phyloP scores from a whole-genome alignment of 192 early-diverging fungal species.

The Allomyces arbusculus region DNA sequence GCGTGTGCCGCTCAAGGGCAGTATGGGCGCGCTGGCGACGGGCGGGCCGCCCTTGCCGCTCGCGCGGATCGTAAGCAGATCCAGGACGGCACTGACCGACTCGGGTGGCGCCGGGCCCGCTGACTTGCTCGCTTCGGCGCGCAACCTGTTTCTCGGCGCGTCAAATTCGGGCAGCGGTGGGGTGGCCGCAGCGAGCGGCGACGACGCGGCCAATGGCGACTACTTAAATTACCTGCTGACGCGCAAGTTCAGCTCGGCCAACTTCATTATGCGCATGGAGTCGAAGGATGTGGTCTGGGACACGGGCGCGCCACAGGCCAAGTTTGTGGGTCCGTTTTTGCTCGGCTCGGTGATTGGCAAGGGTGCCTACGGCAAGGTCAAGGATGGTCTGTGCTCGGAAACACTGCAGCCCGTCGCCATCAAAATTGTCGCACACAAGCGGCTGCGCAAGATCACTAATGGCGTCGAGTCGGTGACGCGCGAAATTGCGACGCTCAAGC shows the following conservation, averaged over 20 bases:
- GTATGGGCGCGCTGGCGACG: neutral
- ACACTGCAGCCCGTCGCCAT: constrained; percentile 34
- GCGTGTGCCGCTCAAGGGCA: neutral
- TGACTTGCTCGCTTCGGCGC: neutral
- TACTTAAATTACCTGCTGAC: constrained; percentile 29
- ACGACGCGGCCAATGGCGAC: constrained; percentile 26
- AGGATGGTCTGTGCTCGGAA: constrained; percentile 31
- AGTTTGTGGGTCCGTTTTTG: constrained; percentile 31
- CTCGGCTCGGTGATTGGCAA: constrained; percentile 37
- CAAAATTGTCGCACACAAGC: constrained; percentile 34
- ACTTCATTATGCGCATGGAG: constrained; percentile 40
- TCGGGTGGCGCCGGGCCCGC: neutral
- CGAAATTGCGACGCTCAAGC: constrained; percentile 27
- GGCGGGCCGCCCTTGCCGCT: neutral
- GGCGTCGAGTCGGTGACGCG: constrained; percentile 24
- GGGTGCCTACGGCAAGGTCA: constrained; percentile 36
- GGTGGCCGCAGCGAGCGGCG: neutral
- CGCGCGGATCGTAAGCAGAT: neutral
- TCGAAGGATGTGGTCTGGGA: constrained; percentile 27
- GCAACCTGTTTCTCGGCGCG: neutral
- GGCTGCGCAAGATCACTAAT: constrained; percentile 28
- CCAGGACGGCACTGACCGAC: neutral
- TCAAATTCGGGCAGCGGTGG: too few species aligned
- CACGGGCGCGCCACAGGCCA: constrained; percentile 13
- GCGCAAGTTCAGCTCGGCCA: constrained; percentile 12